phyloP scores from a whole-genome alignment of 2,329 filamentous ascomycete genomes.

The Phyllosticta capitalensis region DNA sequence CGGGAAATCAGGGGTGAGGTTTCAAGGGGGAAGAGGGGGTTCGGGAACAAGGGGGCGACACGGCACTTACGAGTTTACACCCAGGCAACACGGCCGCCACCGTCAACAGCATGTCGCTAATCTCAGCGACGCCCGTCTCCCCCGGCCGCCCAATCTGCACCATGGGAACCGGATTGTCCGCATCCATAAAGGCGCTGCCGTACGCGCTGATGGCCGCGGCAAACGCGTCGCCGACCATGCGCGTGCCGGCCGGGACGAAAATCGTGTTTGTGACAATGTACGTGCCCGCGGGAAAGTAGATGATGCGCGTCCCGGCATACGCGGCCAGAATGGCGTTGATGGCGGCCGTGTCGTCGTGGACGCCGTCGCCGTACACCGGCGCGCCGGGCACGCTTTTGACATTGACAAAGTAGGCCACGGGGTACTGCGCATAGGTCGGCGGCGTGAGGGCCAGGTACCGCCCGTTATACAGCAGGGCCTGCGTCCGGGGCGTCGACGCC shows the following conservation, averaged over 20 bases:
- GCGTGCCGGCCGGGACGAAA: constrained; percentile 12
- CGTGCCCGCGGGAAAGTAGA: constrained; percentile 14
- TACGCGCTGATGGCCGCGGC: constrained; percentile 13
- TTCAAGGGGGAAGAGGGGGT: constrained; percentile 29
- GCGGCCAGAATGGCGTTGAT: constrained; percentile 9
- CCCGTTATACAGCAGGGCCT: background rate
- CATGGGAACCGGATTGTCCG: constrained; percentile 13
- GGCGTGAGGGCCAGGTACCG: constrained; percentile 8
- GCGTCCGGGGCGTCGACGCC: background rate
- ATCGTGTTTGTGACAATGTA: constrained; percentile 17
- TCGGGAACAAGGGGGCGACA: constrained; percentile 28
- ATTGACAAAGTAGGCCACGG: constrained; percentile 5
- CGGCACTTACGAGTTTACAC: constrained; percentile 31
- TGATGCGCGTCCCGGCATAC: constrained; percentile 8
- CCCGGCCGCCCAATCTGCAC: constrained; percentile 15
- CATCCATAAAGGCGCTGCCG: constrained; percentile 14
- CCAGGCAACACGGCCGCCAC: constrained; percentile 8
- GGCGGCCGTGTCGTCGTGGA: constrained; percentile 7
- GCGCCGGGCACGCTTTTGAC: constrained; percentile 5
- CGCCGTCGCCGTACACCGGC: constrained; percentile 3
- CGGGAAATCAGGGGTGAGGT: constrained; percentile 41
- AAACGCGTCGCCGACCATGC: constrained; percentile 16
- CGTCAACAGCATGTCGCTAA: constrained; percentile 18
- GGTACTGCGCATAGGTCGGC: constrained; percentile 8
- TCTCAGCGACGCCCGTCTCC: constrained; percentile 15